Evolutionary conservation across 2,329 filamentous ascomycete species (phyloP), one percentile per base, ranked within the genome.

Genomic region (Samsoniella hepiali): DNA sequence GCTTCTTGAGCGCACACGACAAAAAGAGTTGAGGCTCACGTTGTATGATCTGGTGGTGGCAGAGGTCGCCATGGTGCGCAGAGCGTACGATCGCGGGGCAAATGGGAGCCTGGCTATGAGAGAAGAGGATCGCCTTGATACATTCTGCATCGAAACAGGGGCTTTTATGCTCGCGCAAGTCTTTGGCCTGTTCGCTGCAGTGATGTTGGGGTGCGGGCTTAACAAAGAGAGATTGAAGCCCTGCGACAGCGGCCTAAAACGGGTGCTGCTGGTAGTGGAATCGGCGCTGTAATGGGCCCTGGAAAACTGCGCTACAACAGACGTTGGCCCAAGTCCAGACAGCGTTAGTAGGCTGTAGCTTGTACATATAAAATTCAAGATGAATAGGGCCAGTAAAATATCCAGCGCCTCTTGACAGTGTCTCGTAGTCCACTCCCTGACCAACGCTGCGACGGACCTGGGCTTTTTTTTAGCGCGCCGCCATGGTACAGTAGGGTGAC

Each of bases 21-120:
- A 15, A 32, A 5, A 27, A 22, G 34, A 5, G 3, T 34, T 47
- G 11, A 55, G 22, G 22, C 67, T 69, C 68, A 76, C 75, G 68
- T 75, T 74, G 68, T 77, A 77, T 22, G 75, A 72, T 54, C 75
- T 69, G 13, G 69, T 71, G 72, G 76, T 75, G 38, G 47, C 5
- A 22, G 58, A 45, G 29, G 49, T 53, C 17, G 53, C 57, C 47
- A 65, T 63, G 17, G 55, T 63, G 50, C 58, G 54, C 57, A 29
- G 42, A 3, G 42, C 15, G 38, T 38, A 51, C 15, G n/a, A 34
- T 51, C 31, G 45, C 34, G 53, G 38, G 27, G 29, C 44, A n/a
- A 10, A 44, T 3, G 55, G 66, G 63, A 66, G 45, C 64, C 67
- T 63, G 53, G 65, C 61, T 66, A 69, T 27, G 67, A 69, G 62